A percentile compares a stretch with the other conserved stretches of the same genome.
These are phyloP conservation scores for Tremella yokohamensis DNA, from an alignment of 768 basidiomycete species.

Conservation along the genomic window DNA sequence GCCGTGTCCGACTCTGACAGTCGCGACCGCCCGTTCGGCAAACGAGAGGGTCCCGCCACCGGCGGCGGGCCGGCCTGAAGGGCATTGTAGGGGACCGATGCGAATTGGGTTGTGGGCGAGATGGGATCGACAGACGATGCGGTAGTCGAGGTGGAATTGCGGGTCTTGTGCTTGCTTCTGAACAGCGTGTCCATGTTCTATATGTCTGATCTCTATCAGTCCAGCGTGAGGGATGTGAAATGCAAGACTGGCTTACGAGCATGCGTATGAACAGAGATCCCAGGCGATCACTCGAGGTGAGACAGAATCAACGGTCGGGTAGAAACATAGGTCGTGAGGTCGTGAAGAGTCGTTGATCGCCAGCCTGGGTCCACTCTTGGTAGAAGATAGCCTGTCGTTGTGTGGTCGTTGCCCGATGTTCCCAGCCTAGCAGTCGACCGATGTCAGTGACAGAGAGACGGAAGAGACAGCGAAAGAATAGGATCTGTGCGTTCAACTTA, in stretches of 20 bases:
- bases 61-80: constrained; percentile 15
- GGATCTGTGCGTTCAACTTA: no score
- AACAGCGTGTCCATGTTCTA: constrained; percentile 28
- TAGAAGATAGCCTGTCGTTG: no score
- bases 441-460: no score
- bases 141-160: constrained; percentile 15
- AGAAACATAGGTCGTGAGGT: no score
- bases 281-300: no score
- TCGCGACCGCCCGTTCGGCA: background rate
- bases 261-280: constrained; percentile 2
- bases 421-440: no score
- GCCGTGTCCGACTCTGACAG: background rate
- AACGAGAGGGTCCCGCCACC: constrained; percentile 24
- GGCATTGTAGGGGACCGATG: constrained; percentile 28
- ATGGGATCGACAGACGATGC: constrained; percentile 16
- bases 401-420: no score
- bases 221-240: no score
- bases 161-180: constrained; percentile 16
- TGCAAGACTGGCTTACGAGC: background rate
- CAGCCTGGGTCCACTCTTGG: no score
- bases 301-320: no score
- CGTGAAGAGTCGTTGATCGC: background rate
- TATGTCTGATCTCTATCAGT: no score
- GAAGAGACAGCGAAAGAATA: no score
- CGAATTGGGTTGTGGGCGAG: constrained; percentile 13